These are phyloP conservation scores for Rubia yunnanensis DNA, from an alignment of 257 asterid genomes.

Conservation along the genomic window DNA sequence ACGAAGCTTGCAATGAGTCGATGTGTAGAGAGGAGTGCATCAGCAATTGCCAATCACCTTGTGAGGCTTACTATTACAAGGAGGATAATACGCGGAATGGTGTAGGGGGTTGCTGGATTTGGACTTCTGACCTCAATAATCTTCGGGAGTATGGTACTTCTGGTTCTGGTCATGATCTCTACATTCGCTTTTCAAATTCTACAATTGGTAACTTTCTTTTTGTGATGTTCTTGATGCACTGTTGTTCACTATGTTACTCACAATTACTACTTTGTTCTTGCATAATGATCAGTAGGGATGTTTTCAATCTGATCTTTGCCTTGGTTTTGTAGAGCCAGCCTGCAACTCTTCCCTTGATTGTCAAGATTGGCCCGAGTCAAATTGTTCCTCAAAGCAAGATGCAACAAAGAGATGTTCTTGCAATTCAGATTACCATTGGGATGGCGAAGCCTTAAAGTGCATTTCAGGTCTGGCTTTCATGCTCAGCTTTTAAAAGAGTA, in stretches of 20 bases:
- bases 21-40: background rate
- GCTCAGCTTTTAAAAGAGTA: no score
- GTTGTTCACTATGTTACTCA: no score
- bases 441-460: background rate
- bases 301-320: no score
- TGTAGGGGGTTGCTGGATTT: background rate
- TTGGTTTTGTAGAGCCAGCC: constrained; percentile 22
- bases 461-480: no score
- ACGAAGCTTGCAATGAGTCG: background rate
- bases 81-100: background rate
- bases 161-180: background rate
- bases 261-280: no score
- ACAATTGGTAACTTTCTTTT: background rate
- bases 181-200: background rate
- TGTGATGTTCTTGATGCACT: no score
- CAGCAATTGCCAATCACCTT: background rate
- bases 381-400: constrained; percentile 8
- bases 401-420: constrained; percentile 19
- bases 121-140: background rate
- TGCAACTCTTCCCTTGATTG: constrained; percentile 17
- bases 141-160: background rate
- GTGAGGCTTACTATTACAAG: background rate
- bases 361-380: constrained; percentile 23
- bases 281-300: no score
- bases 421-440: constrained; percentile 16